Conservation (phyloP, 2,329 filamentous ascomycete species). For the Blumeriella jaapii region DNA sequence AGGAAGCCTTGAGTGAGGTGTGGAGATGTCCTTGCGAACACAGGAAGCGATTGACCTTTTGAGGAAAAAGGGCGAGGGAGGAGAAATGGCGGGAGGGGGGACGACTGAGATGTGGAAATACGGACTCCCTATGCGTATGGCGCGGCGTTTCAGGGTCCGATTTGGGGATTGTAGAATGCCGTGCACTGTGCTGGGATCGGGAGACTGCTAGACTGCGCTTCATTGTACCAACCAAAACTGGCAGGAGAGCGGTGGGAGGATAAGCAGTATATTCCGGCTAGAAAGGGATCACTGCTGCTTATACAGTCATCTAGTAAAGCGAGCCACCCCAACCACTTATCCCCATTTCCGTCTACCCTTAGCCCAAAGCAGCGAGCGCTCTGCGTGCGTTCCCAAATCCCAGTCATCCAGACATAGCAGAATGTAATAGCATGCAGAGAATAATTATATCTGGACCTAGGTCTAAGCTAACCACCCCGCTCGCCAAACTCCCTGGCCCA, state of each 20-base stretch:
- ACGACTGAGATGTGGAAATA: conserved; percentile 12
- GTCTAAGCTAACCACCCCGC: conserved; percentile 53
- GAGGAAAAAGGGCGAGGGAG: neutral
- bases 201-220: too few species aligned
- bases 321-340: too few species aligned
- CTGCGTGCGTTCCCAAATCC: neutral
- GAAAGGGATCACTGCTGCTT: too few species aligned
- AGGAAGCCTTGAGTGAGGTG: neutral
- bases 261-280: neutral
- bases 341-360: neutral
- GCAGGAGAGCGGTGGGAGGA: neutral
- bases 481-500: conserved; percentile 94
- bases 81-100: too few species aligned
- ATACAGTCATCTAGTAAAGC: too few species aligned
- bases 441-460: too few species aligned
- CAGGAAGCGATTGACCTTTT: neutral
- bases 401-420: neutral
- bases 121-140: neutral
- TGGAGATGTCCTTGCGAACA: neutral
- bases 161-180: conserved; percentile 3
- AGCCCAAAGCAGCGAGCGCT: too few species aligned
- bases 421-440: too few species aligned
- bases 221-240: too few species aligned
- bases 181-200: neutral
- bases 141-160: conserved; percentile 1